Evolutionary conservation across 2,329 filamentous ascomycete species (phyloP).

Genomic region (Gliomastix tumulicola): DNA sequence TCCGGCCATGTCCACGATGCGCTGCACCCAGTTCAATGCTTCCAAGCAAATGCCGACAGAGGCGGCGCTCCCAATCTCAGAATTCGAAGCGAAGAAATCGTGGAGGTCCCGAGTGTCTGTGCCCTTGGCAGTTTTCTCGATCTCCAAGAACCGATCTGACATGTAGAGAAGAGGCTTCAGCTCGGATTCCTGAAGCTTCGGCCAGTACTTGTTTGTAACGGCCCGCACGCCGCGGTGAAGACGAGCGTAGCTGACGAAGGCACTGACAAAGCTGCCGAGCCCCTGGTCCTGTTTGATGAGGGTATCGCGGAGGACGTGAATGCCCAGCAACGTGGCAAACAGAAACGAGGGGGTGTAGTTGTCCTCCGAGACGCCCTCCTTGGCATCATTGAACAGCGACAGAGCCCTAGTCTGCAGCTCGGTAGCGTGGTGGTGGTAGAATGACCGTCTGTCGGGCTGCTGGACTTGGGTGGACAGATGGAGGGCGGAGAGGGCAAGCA

Average conservation of each 20-base stretch:
- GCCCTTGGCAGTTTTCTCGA: not conserved
- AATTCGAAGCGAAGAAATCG: not conserved
- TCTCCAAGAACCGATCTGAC: not conserved
- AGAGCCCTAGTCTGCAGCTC: conserved; percentile 20
- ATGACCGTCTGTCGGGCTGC: not conserved
- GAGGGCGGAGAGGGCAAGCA: not conserved
- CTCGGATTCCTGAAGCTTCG: conserved; percentile 11
- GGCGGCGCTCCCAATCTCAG: no score
- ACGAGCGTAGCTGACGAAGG: conserved; percentile 18
- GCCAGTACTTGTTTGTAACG: conserved; percentile 11
- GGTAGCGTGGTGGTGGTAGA: conserved; percentile 12
- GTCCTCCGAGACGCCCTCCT: conserved; percentile 4
- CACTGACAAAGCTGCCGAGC: conserved; percentile 18
- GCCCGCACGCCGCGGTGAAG: conserved; percentile 19
- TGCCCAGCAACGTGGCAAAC: conserved; percentile 20
- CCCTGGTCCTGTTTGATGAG: conserved; percentile 17
- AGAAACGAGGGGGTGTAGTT: conserved; percentile 20
- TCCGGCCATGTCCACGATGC: not conserved
- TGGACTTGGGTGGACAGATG: not conserved
- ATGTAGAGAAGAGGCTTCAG: conserved; percentile 6
- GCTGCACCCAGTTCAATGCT: not conserved
- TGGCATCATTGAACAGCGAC: conserved; percentile 18
- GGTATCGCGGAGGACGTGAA: conserved; percentile 27
- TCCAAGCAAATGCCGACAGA: not conserved
- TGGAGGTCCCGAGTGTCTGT: not conserved